Percentiles rank a stretch among this genome's conserved stretches.
Evolutionary conservation across 2,329 filamentous ascomycete genomes (phyloP).

Genomic region (Cladosporium sp.): DNA sequence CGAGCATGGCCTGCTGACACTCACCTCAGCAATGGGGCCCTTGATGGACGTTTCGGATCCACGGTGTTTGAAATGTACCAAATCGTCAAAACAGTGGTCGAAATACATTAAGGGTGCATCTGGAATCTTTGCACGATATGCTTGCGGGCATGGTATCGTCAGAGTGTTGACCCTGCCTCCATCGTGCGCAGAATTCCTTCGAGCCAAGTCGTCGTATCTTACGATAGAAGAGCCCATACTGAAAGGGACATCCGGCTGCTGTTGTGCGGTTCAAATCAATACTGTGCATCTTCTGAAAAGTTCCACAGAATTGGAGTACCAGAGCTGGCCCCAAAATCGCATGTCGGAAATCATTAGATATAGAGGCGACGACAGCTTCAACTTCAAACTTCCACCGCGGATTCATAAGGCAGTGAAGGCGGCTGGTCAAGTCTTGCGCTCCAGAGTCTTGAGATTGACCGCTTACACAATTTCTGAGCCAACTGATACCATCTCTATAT

Average conservation of each 20-base stretch:
- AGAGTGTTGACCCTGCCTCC: constrained; percentile 1
- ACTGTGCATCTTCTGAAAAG: neutral
- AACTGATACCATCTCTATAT: too few species aligned
- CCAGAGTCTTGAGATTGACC: neutral
- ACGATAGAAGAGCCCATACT: neutral
- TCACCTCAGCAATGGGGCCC: constrained; percentile 3
- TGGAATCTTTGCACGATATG: constrained; percentile 1
- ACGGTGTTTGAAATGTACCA: neutral
- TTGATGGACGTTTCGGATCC: neutral
- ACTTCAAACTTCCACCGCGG: constrained; percentile 1
- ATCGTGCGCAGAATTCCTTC: neutral
- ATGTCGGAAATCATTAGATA: neutral
- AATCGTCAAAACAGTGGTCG: neutral
- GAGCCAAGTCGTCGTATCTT: neutral
- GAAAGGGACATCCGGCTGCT: neutral
- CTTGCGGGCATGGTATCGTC: constrained; percentile 3
- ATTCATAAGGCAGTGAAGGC: neutral
- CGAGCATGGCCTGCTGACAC: constrained; percentile 1
- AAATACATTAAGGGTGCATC: constrained; percentile 5
- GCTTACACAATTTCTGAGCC: neutral
- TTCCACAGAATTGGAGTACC: neutral
- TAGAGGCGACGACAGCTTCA: neutral
- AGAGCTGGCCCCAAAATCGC: neutral
- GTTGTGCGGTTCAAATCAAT: neutral
- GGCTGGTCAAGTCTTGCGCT: neutral